phyloP scores from a whole-genome alignment of 805 yeast genomes.

The Blastobotrys muscicola region DNA sequence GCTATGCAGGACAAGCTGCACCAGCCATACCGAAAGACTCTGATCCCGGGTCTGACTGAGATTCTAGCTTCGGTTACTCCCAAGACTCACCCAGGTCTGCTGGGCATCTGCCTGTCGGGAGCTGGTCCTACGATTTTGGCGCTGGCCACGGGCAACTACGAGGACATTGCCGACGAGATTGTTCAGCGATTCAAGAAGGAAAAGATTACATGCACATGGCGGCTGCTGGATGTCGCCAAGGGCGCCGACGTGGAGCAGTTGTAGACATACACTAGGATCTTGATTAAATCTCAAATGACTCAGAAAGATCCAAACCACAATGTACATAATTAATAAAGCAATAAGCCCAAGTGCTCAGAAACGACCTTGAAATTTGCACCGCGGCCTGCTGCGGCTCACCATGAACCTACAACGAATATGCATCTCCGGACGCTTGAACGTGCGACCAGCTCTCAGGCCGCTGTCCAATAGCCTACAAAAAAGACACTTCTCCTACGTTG shows the following conservation, averaged over 20 bases:
- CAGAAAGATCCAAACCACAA: not conserved
- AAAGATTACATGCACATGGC: slow-evolving; percentile 68
- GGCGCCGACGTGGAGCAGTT: slow-evolving; percentile 61
- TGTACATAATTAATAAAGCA: not conserved
- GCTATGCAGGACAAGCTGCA: slow-evolving; percentile 96
- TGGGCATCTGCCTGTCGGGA: slow-evolving; percentile 93
- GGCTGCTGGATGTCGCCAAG: slow-evolving; percentile 71
- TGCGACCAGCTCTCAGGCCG: no score
- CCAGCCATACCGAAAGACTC: slow-evolving; percentile 89
- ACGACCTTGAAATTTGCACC: no score
- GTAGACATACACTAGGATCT: not conserved
- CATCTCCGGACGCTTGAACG: no score
- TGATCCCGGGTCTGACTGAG: slow-evolving; percentile 85
- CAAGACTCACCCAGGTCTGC: slow-evolving; percentile 65
- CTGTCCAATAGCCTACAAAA: not conserved
- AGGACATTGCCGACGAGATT: slow-evolving; percentile 69
- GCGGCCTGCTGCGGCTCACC: no score
- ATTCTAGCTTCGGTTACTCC: slow-evolving; percentile 77
- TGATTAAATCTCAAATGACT: not conserved
- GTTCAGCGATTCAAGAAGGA: slow-evolving; percentile 57
- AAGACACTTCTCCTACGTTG: not conserved
- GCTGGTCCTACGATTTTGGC: slow-evolving; percentile 98
- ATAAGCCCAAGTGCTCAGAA: no score
- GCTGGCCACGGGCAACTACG: slow-evolving; percentile 82
- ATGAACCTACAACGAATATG: no score